Percentiles rank a stretch among this genome's conserved stretches.
These are phyloP conservation scores for Chrysochromulina tobinii DNA, from an alignment of 78 protist genomes.

Conservation along the genomic window DNA sequence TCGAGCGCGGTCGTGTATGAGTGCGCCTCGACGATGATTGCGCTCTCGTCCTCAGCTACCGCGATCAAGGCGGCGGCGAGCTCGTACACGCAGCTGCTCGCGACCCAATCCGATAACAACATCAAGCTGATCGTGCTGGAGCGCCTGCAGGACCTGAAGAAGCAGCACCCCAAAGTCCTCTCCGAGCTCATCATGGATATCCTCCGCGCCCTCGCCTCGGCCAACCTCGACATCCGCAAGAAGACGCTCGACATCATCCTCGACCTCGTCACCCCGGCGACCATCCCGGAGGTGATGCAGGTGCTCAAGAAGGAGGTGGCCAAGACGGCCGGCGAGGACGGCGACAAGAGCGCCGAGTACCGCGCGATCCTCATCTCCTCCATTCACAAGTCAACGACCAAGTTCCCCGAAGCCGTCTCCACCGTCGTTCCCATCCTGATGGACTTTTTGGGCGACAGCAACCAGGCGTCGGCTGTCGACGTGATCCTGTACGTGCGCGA, in stretches of 20 bases:
- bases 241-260: slow-evolving; percentile 78
- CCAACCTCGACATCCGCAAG: slow-evolving; percentile 85
- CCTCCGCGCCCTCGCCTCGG: slow-evolving; percentile 78
- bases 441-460: slow-evolving; percentile 30
- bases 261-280: slow-evolving; percentile 76
- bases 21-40: slow-evolving; percentile 55
- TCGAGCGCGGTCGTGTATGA: not conserved
- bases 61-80: slow-evolving; percentile 63
- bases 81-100: slow-evolving; percentile 77
- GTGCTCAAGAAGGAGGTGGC: slow-evolving; percentile 88
- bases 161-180: slow-evolving; percentile 59
- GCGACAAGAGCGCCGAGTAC: slow-evolving; percentile 59
- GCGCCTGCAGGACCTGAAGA: slow-evolving; percentile 66
- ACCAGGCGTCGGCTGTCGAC: slow-evolving; percentile 41
- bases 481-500: slow-evolving; percentile 50
- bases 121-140: slow-evolving; percentile 91
- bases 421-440: slow-evolving; percentile 78
- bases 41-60: slow-evolving; percentile 62
- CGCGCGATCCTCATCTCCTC: slow-evolving; percentile 79
- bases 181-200: slow-evolving; percentile 92
- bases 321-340: slow-evolving; percentile 60
- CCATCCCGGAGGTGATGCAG: slow-evolving; percentile 75
- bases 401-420: slow-evolving; percentile 86
- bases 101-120: slow-evolving; percentile 84
- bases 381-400: slow-evolving; percentile 83